Evolutionary conservation across 2,329 filamentous ascomycete genomes (phyloP), one percentile per base, ranked within the genome.

Genomic region (Fusarium pseudonygamai): DNA sequence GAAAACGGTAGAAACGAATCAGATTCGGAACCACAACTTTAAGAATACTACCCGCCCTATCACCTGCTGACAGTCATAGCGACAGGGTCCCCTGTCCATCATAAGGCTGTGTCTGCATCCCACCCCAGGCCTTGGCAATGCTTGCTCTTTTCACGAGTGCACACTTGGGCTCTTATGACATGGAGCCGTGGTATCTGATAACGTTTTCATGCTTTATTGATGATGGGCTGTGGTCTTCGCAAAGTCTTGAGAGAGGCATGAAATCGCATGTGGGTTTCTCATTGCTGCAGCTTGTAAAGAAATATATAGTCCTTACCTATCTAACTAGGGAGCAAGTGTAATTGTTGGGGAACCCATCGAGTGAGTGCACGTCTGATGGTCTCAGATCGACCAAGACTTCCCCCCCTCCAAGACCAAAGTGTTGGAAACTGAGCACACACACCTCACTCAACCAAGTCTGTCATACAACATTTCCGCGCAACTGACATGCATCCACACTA

Each of bases 51-150:
- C 45, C 28, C 28, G 43, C 34, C 49, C 55, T 55, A 39, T 57
- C 58, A 60, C 46, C 57, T 63, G 75, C 73, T 77, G 71, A 71
- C 73, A 52, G 52, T 64, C 57, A 71, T 69, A 70, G 40, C 50
- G 65, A 57, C 58, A 52, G 42, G 47, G 28, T 40, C 60, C 71
- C 73, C 67, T 75, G 75, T 63, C 65, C 65, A 55, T 65, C 60
- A 69, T 77, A 77, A 71, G 75, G 75, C 73, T 75, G 53, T 77
- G 74, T 71, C 70, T 69, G 67, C 74, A 63, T 37, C 55, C 49
- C 36, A 69, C 67, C 72, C 62, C 61, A 26, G 50, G 52, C 61
- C 66, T 72, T 67, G 69, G 65, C 72, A 67, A 75, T 73, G 69
- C 66, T 76, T 75, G 71, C 73, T 62, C 55, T 61, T 60, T 58